Evolutionary conservation across 805 yeast genomes (phyloP).

Genomic region (Zygoascus flipseniorum): DNA sequence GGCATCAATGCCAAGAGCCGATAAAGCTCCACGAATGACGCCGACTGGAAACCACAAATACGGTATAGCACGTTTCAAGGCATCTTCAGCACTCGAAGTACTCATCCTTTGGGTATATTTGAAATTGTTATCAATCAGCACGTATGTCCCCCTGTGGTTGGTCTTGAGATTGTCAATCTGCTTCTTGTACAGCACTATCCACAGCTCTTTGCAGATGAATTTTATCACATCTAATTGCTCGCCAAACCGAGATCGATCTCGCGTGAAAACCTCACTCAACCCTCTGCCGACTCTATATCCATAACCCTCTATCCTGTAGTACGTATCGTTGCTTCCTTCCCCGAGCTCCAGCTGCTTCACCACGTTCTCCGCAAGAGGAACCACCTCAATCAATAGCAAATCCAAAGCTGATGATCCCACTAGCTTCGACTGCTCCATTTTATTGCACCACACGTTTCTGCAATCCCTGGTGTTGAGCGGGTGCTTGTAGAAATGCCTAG

Average conservation of each 20-base stretch:
- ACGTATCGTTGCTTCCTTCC: constrained; percentile 37
- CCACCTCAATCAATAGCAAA: constrained; percentile 63
- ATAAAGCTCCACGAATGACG: constrained; percentile 60
- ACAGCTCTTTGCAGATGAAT: constrained; percentile 84
- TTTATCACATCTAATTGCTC: constrained; percentile 81
- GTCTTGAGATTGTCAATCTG: constrained; percentile 90
- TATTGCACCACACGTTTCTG: neutral
- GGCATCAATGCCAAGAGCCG: constrained; percentile 60
- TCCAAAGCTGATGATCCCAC: constrained; percentile 37
- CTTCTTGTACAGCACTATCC: constrained; percentile 72
- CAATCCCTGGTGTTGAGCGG: neutral
- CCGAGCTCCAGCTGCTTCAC: constrained; percentile 37
- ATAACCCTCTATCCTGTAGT: constrained; percentile 53
- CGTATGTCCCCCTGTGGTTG: constrained; percentile 80
- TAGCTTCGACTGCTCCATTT: constrained; percentile 6
- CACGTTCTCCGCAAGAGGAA: constrained; percentile 63
- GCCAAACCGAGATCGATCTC: constrained; percentile 38
- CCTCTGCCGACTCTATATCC: constrained; percentile 67
- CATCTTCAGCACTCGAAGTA: constrained; percentile 26
- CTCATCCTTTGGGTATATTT: constrained; percentile 44
- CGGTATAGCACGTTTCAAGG: constrained; percentile 30
- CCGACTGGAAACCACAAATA: constrained; percentile 72
- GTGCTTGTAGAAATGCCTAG: neutral
- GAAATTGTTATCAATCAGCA: constrained; percentile 62
- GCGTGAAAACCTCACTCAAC: constrained; percentile 38